These are phyloP conservation scores for Eutreptiella sp. DNA, from an alignment of 208 protist genomes.

Conservation along the genomic window DNA sequence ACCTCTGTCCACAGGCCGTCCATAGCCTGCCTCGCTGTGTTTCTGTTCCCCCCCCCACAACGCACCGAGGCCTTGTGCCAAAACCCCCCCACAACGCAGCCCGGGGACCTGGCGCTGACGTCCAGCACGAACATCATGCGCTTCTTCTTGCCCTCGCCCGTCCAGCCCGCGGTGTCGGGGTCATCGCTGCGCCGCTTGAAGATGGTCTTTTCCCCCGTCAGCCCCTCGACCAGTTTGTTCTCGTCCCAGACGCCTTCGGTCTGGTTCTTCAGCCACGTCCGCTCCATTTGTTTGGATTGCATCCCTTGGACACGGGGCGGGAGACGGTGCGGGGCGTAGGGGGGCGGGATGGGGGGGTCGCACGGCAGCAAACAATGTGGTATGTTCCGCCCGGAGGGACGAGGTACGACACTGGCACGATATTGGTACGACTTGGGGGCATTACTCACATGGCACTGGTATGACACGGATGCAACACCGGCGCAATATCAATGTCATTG, in stretches of 20 bases:
- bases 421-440: too few species aligned
- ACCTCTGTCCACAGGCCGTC: too few species aligned
- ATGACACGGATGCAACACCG: too few species aligned
- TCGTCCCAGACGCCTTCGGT: slow-evolving; percentile 82
- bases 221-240: slow-evolving; percentile 76
- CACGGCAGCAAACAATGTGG: too few species aligned
- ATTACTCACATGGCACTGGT: too few species aligned
- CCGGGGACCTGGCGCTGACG: slow-evolving; percentile 71
- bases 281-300: slow-evolving; percentile 68
- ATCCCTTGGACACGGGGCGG: slow-evolving; percentile 47
- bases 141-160: slow-evolving; percentile 57
- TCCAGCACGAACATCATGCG: slow-evolving; percentile 80
- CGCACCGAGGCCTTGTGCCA: too few species aligned
- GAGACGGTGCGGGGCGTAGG: too few species aligned
- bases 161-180: slow-evolving; percentile 58
- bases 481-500: too few species aligned
- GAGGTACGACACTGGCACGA: too few species aligned
- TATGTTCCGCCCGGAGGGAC: too few species aligned
- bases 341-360: too few species aligned
- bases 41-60: not conserved
- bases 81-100: not conserved
- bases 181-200: slow-evolving; percentile 76
- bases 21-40: too few species aligned
- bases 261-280: slow-evolving; percentile 69
- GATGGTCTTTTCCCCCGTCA: slow-evolving; percentile 75